Base-by-base conservation (phyloP, 257 asterid genomes). In the Paraleonurus japonicus region DNA sequence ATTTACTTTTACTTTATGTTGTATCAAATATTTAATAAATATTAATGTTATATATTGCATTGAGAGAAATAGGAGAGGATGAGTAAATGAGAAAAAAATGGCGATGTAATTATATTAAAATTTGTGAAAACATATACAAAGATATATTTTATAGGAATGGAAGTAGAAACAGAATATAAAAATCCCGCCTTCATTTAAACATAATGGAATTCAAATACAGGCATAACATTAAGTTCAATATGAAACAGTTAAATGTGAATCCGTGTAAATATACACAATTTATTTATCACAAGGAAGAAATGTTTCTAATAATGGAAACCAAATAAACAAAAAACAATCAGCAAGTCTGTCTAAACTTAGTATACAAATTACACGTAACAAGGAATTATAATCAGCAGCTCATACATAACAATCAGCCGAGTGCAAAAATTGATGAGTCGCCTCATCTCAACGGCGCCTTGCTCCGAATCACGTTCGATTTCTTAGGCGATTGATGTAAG, bases 401-500 rank as follows among this genome's bases (percentile, higher is more conserved):
- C 32, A 71, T 73, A 72, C 78, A 79, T 23, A 55, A 23, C 7
- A 54, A 22, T 80, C 86, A 64, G 87, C 88, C 93, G 82, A 76
- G 78, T 74, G 75, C 66, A 82, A 81, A 54, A 80, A 81, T 75
- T 57, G 73, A 78, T 61, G 84, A 81, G 7, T 45, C 19, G 16
- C 53, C 53, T 3, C 22, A 9, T 6, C 54, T 47, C 47, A n/a
- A n/a, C n/a, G n/a, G n/a, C n/a, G n/a, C n/a, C n/a, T n/a, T n/a
- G n/a, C n/a, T n/a, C 78, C 67, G 69, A 19, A 2, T 12, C 58
- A 13, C 48, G 16, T 41, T 41, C 48, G 20, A 15, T 45, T 5
- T 13, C 19, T 2, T 13, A 43, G 4, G 4, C 17, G 50, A 43
- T 41, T 2, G 5, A 13, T 1, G 17, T 0, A 9, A 39, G 4